Evolutionary conservation across 768 basidiomycete species (phyloP).

Genomic region (Rhodosporidiobolus odoratus): DNA sequence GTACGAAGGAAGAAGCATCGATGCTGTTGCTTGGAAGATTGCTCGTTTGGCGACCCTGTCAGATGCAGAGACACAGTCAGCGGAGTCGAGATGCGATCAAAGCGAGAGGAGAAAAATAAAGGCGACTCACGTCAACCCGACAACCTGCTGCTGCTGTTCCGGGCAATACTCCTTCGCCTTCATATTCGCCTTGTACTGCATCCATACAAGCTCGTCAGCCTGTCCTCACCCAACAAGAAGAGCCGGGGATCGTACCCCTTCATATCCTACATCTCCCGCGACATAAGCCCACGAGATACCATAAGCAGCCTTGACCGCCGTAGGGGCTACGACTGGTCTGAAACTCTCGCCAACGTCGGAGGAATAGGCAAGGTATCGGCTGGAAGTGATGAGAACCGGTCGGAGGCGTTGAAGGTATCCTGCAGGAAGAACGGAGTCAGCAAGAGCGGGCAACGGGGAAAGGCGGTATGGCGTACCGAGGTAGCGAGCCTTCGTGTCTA

Average conservation of each 20-base stretch:
- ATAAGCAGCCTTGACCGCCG: conserved; percentile 68
- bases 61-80: conserved; percentile 55
- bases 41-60: conserved; percentile 65
- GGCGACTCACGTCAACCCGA: conserved; percentile 24
- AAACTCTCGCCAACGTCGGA: conserved; percentile 80
- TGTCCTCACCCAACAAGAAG: neutral
- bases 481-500: conserved; percentile 58
- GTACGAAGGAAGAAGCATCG: conserved; percentile 57
- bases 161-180: conserved; percentile 29
- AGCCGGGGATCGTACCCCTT: conserved; percentile 48
- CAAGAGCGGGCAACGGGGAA: neutral
- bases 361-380: conserved; percentile 76
- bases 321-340: conserved; percentile 67
- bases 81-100: neutral
- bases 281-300: conserved; percentile 78
- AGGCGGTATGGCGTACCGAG: conserved; percentile 12
- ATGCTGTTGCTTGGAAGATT: conserved; percentile 58
- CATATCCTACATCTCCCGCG: conserved; percentile 68
- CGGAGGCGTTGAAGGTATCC: conserved; percentile 70
- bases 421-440: conserved; percentile 43
- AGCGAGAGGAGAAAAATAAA: neutral
- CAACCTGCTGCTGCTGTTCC: conserved; percentile 11
- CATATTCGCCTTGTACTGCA: conserved; percentile 61
- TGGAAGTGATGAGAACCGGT: conserved; percentile 64
- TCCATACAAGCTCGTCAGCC: neutral